Base-by-base conservation (phyloP, 2,329 filamentous ascomycete species). In the Colletotrichum kahawae region DNA sequence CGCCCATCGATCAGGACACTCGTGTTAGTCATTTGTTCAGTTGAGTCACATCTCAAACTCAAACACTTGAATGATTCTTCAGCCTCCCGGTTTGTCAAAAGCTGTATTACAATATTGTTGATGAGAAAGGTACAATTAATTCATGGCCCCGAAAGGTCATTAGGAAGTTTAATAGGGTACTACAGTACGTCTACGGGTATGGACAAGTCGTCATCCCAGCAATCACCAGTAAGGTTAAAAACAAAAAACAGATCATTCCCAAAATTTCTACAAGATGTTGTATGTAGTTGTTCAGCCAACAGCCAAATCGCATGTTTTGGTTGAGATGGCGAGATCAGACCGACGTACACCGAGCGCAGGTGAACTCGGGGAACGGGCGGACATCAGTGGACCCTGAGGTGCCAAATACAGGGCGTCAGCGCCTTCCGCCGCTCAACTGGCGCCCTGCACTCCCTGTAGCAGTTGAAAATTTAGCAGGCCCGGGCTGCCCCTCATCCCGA, bases 401-500 rank as follows among this genome's bases (percentile, higher is more conserved):
- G 16, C 56, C 5, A 31, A 59, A 59, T 4, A n/a, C 21, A 33
- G 27, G 29, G 29, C n/a, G 43, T 24, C 43, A 51, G 43, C 43
- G 43, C 43, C n/a, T 7, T 51, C n/a, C n/a, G 10, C 43, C 12
- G 27, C 54, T 57, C 24, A 2, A 2, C 3, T 10, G 34, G 29
- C 57, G 31, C 57, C 57, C 57, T 62, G 16, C 33, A 2, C 60
- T 63, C 59, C 59, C 59, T 63, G 33, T 63, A 38, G n/a, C 57
- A 4, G 24, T 29, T 43, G 62, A 33, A 60, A 60, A 60, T 31
- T n/a, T 14, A 21, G 29, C 43, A 60, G 27, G 57, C 7, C 29
- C 9, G 29, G 29, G 9, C 18, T 73, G 75, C 76, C 76, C 76
- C 76, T 76, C 76, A 56, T 75, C 76, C 76, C 60, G 27, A 77